Evolutionary conservation across 805 yeast genomes (phyloP), one percentile per base, ranked within the genome.

Genomic region (Metschnikowia henanensis): DNA sequence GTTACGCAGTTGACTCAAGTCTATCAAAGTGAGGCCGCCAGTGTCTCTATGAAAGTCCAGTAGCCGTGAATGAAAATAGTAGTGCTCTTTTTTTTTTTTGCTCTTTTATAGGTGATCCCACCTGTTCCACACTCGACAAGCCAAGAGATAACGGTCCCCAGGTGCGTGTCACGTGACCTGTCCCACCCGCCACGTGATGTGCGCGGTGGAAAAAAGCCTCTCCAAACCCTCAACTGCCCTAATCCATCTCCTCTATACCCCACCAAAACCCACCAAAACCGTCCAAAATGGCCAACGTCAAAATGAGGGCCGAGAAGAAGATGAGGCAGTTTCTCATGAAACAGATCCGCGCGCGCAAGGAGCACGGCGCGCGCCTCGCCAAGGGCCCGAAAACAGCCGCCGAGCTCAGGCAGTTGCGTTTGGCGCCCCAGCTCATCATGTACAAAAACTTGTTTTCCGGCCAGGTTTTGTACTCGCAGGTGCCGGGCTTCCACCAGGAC

Each of bases 361-460:
- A 70, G 38, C 53, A 62, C 41, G 76, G 76, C 2, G 68, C 75
- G 22, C 60, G 76, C 38, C 57, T 71, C 25, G 75, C 76, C 15
- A 56, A 68, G 50, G 72, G 71, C 5, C 45, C 48, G 37, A 71
- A 71, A 51, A 54, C 68, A 9, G 57, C 55, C 22, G 48, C 54
- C 28, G 72, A 69, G 26, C 64, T 71, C 38, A 44, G 49, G 18
- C 49, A 65, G 44, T 78, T 84, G 51, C 78, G 80, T 8, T 79
- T 80, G 62, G 95, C 88, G 3, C 96, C 97, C 8, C 91, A 85
- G 58, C 85, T 91, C 10, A 87, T 76, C 59, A 66, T 89, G 33
- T 92, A 87, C 72, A 80, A 94, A 61, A 90, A 91, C 70, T 65
- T 88, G 37, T 94, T 88, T 67, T 76, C 85, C 31, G 97, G 97